Evolutionary conservation across 176 grass and related monocot genomes (phyloP), one percentile per base, ranked within the genome.

Genomic region (Avena eriantha): DNA sequence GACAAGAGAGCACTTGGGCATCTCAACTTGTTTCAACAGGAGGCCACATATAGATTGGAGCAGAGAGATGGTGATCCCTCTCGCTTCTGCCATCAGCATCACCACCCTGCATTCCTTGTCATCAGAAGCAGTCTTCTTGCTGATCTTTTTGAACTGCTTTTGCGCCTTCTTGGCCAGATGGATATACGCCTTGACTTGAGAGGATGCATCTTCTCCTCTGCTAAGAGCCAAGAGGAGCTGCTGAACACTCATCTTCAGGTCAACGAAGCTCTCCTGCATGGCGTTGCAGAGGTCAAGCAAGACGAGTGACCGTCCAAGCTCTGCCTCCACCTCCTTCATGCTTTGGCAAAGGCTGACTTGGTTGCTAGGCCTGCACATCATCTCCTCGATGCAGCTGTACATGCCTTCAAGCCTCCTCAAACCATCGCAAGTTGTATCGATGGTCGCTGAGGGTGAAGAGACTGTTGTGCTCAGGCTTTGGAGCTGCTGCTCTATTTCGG

Each of bases 211-310:
- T 1, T 73, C 85, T 78, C 84, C 88, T 60, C 87, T 87, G 35
- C 59, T 73, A 10, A 87, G 53, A 76, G 43, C 23, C 31, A 66
- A 73, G 7, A 56, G 45, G 2, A 89, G 45, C 23, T 84, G 51
- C 56, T 73, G 85, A 3, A 87, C 39, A 14, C 18, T 83, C 80
- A 84, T 80, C 73, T 85, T 89, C 77, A 84, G 19, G 9, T 83
- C 71, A 3, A 58, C 48, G 69, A 87, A 87, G 59, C 15, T 84
- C 34, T 73, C 81, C 22, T 76, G 82, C 60, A 81, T 48, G 46
- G 63, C 45, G 10, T 76, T 64, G 61, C 85, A 93, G 58, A 85
- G 41, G 15, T 93, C 91, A 57, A 93, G 45, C 69, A 90, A 77
- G 17, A 59, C 23, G 9, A 93, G 72, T 47, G 87, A 87, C 60